Conservation (phyloP, 139 green algal genomes). For the Micromonas pusilla region DNA sequence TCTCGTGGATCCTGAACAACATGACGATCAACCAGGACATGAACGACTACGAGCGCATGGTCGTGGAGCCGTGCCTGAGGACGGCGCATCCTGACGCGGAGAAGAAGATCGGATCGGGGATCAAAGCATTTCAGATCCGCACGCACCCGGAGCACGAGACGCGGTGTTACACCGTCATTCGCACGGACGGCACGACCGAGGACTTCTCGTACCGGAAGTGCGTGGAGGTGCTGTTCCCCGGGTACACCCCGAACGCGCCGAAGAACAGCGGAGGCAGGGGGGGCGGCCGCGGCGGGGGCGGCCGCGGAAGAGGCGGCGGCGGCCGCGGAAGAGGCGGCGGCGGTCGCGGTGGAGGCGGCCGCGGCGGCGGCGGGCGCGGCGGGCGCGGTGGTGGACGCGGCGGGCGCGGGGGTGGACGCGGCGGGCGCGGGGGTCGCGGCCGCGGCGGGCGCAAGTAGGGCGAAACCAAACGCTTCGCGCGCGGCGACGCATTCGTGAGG, state of each 20-base stretch:
- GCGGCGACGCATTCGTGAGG: neutral
- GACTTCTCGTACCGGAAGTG: slow-evolving; percentile 49
- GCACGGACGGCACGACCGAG: slow-evolving; percentile 34
- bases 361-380: neutral
- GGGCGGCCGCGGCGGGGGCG: neutral
- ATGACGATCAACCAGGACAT: slow-evolving; percentile 21
- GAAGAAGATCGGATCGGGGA: slow-evolving; percentile 14
- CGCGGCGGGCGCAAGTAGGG: neutral
- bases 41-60: slow-evolving; percentile 33
- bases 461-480: neutral
- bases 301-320: neutral
- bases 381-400: neutral
- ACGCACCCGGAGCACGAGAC: slow-evolving; percentile 33
- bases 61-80: neutral
- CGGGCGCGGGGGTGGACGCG: slow-evolving; percentile 2
- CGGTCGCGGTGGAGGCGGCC: neutral
- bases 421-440: slow-evolving; percentile 15
- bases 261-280: neutral
- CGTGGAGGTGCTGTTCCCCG: slow-evolving; percentile 32
- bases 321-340: neutral
- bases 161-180: slow-evolving; percentile 37
- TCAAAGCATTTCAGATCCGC: slow-evolving; percentile 18
- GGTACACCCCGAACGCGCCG: neutral
- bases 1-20: slow-evolving; percentile 12
- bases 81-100: slow-evolving; percentile 3